Percentiles rank a stretch among this genome's conserved stretches.
Conservation (phyloP, 2,329 filamentous ascomycete species). For the Penicillium sp. region DNA sequence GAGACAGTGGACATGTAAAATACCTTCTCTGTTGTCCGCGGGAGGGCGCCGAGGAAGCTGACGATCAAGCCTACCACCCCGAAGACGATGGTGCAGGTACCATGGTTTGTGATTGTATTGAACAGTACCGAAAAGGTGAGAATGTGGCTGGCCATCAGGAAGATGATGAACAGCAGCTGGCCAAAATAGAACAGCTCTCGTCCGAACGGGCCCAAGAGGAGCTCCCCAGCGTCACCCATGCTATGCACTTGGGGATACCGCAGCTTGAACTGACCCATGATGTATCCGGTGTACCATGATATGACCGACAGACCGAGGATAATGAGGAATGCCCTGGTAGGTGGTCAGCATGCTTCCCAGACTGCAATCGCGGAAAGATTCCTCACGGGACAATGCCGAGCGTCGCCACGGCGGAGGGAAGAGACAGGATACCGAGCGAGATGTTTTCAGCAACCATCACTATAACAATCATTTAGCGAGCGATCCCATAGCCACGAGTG, state of each 20-base stretch:
- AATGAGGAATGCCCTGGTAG: slow-evolving; percentile 44
- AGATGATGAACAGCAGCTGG: slow-evolving; percentile 61
- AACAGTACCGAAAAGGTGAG: slow-evolving; percentile 66
- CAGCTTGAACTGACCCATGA: slow-evolving; percentile 57
- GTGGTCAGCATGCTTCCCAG: slow-evolving; percentile 4
- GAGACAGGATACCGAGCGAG: slow-evolving; percentile 54
- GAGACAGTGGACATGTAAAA: slow-evolving; percentile 60
- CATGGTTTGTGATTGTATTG: slow-evolving; percentile 59
- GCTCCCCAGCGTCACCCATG: slow-evolving; percentile 63
- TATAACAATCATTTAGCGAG: slow-evolving; percentile 9
- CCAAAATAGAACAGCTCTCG: slow-evolving; percentile 60
- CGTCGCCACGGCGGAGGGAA: slow-evolving; percentile 53
- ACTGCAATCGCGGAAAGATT: not conserved
- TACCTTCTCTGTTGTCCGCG: slow-evolving; percentile 60
- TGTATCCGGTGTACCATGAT: slow-evolving; percentile 57
- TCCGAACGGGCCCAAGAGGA: slow-evolving; percentile 59
- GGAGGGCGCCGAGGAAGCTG: slow-evolving; percentile 57
- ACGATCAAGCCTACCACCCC: slow-evolving; percentile 55
- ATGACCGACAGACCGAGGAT: slow-evolving; percentile 53
- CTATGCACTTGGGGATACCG: slow-evolving; percentile 57
- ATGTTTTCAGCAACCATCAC: slow-evolving; percentile 59
- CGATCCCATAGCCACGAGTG: not conserved
- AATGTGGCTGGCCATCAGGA: slow-evolving; percentile 66
- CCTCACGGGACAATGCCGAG: slow-evolving; percentile 52
- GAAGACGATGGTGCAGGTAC: slow-evolving; percentile 61